Evolutionary conservation across 306 rosid genomes (phyloP).

Genomic region (Pachyrhizus erosus): DNA sequence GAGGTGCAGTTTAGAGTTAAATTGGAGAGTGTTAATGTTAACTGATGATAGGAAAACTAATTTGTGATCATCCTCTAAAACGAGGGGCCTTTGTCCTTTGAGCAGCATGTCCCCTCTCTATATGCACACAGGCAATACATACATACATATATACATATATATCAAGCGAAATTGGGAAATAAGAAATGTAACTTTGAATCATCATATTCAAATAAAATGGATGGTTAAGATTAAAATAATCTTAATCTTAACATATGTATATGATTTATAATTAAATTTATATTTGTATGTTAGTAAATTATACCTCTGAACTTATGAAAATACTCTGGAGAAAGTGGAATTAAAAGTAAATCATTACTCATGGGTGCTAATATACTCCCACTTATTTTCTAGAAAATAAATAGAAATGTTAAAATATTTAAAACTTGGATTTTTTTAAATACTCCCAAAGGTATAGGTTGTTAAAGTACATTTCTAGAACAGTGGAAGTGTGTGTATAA

Average conservation of each 20-base stretch:
- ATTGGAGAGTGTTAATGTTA: constrained; percentile 3
- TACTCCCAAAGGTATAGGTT: not conserved
- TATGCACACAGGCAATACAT: too few species aligned
- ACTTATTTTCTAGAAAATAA: not conserved
- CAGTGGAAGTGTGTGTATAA: not conserved
- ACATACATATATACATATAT: not conserved
- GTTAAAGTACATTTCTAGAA: not conserved
- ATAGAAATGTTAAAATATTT: not conserved
- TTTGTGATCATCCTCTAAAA: not conserved
- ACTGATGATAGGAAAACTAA: not conserved
- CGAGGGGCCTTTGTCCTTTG: not conserved
- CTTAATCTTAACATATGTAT: too few species aligned
- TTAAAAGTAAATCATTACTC: not conserved
- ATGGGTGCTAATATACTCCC: not conserved
- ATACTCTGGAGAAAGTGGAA: not conserved
- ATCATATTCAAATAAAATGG: not conserved
- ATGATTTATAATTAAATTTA: too few species aligned
- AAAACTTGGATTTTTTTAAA: not conserved
- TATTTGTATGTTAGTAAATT: not conserved
- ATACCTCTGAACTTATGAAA: not conserved
- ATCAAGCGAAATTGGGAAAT: not conserved
- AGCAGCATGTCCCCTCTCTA: not conserved
- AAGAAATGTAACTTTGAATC: not conserved
- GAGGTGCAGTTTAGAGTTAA: not conserved
- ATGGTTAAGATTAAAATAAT: not conserved